Conservation (phyloP, 371 early-diverging fungal genomes). For the Haplosporangium sp. region DNA sequence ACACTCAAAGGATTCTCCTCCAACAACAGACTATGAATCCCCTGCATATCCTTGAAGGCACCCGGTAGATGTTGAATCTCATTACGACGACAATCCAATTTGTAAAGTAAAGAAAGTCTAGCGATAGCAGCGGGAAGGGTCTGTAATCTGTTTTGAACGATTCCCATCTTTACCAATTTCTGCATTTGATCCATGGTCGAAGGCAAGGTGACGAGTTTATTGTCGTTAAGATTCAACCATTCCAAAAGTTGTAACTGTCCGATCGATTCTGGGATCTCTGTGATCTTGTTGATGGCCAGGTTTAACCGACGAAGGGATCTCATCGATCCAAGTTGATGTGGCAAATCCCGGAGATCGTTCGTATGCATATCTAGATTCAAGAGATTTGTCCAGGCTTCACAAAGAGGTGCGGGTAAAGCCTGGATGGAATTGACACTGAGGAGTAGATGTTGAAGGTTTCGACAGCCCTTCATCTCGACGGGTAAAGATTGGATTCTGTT, state of each 20-base stretch:
- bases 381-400: conserved; percentile 60
- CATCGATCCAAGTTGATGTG: conserved; percentile 55
- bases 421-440: conserved; percentile 69
- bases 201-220: conserved; percentile 67
- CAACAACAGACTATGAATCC: conserved; percentile 43
- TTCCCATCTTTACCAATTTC: conserved; percentile 74
- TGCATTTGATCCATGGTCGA: conserved; percentile 62
- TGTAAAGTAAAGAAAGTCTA: conserved; percentile 57
- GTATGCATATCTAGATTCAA: conserved; percentile 75
- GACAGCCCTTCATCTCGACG: conserved; percentile 58
- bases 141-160: conserved; percentile 73
- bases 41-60: conserved; percentile 55
- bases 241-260: conserved; percentile 65
- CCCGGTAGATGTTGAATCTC: conserved; percentile 62
- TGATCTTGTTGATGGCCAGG: conserved; percentile 72
- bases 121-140: conserved; percentile 63
- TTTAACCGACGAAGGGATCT: conserved; percentile 67
- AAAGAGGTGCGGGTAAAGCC: conserved; percentile 61
- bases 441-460: conserved; percentile 64
- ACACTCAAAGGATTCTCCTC: conserved; percentile 49
- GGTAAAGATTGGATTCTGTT: conserved; percentile 65
- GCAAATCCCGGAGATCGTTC: conserved; percentile 60
- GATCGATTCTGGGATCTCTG: conserved; percentile 65
- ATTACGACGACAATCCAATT: conserved; percentile 68
- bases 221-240: conserved; percentile 83